Base-by-base conservation (phyloP, 2,329 filamentous ascomycete genomes). In the Ophiosphaerella korrae region DNA sequence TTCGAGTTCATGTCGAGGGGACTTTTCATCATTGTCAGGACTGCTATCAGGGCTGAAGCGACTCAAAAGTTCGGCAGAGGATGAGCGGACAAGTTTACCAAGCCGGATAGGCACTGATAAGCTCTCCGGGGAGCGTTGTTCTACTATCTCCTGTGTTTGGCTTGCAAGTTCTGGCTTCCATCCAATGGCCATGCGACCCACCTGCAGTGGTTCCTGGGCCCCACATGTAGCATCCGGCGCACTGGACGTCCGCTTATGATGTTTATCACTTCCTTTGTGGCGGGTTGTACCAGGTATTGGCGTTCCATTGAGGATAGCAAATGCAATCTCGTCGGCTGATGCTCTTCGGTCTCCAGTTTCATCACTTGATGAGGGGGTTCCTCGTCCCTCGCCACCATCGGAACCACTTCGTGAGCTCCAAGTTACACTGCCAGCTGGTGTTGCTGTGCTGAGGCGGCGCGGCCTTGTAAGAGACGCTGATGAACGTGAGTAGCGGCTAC, bases 391-490 rank as follows among this genome's bases (percentile, higher is more conserved):
- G 9, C 50, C 54, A 3, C 55, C 58, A 5, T 48, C 61, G 3
- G 56, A 65, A 7, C 55, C 53, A 39, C 64, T 70, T 42, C 58
- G 42, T 7, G 63, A 64, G 35, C 60, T 69, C 53, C 63, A 62
- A 32, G 50, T 54, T 41, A 56, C 48, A 42, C 62, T 63, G 5
- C 43, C 48, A 7, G 40, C 48, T 18, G 63, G 58, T 7, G 63
- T 64, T 7, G 55, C 24, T 7, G 59, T 53, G 44, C 66, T 68
- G 7, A 73, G 64, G 7, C 68, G 62, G 8, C 56, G 56, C 6
- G 70, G 70, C 7, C 63, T 64, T 3, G 70, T 68, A 4, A 73
- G 58, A 5, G 66, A 68, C 7, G 67, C 44, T 0, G 65, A 66
- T 8, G 67, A 71, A 13, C 62, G 60, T 2, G 64, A 64, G 53